These are phyloP conservation scores for Corrigiola litoralis DNA, from an alignment of 179 eudicot genomes.

Conservation along the genomic window DNA sequence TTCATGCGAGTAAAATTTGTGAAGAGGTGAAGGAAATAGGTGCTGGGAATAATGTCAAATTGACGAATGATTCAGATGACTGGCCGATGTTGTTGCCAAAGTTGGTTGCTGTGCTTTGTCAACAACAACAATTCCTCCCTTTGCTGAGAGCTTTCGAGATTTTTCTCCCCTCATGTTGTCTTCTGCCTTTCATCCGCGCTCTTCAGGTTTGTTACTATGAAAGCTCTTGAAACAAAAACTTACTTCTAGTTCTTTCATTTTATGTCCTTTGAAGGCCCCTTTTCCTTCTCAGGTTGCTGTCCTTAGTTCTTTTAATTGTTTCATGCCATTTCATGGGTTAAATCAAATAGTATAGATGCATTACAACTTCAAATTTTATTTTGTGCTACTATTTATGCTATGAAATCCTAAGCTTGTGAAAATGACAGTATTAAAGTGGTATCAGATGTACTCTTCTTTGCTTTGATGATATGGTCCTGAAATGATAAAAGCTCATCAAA, in stretches of 20 bases:
- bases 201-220: conserved; percentile 66
- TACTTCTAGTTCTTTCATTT: background rate
- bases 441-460: too few species aligned
- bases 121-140: conserved; percentile 79
- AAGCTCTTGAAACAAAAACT: conserved; percentile 1
- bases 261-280: background rate
- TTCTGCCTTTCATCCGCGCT: conserved; percentile 91
- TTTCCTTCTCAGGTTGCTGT: background rate
- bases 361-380: too few species aligned
- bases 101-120: conserved; percentile 86
- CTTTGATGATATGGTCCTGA: too few species aligned
- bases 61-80: conserved; percentile 48
- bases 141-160: conserved; percentile 89
- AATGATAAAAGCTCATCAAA: background rate
- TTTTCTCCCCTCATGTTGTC: conserved; percentile 92
- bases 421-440: too few species aligned
- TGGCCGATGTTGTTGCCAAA: conserved; percentile 61
- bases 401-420: too few species aligned
- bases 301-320: background rate
- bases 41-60: conserved; percentile 30
- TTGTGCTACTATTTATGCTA: too few species aligned
- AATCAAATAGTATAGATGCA: too few species aligned
- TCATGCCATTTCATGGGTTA: background rate
- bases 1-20: conserved; percentile 23
- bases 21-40: conserved; percentile 42